Base-by-base conservation (phyloP, 768 basidiomycete species). In the Mycena haematopus region DNA sequence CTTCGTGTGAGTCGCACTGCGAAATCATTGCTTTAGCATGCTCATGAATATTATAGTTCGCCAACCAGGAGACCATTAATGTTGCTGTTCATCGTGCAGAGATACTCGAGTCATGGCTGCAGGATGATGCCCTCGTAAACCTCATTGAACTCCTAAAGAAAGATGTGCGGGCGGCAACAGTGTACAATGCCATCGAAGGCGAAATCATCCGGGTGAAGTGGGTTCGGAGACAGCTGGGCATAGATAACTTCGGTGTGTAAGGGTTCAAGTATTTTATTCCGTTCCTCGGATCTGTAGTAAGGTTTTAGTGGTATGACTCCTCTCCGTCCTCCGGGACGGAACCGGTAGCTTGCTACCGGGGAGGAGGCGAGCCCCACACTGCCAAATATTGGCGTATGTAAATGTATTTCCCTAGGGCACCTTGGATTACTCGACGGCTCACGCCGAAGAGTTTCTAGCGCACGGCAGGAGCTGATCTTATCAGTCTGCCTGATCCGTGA, bases 171-270 rank as follows among this genome's bases (percentile, higher is more conserved):
- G 27, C 38, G 5, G 58, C 58, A 6, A 22, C 40, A 7, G 58
- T 51, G 36, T 58, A 58, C 38, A 58, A 31, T 22, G 27, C 58
- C 5, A 58, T 58, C 22, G 27, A 51, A 10, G 42, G 50, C 5
- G 58, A 58, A 2, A 49, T 27, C 1, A 15, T 58, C 6, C 49
- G 58, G 7, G 13, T 31, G 29, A 58, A 36, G 36, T 52, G 58
- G 58, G 50, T 58, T 57, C 56, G 45, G 49, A 49, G 46, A 19
- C 56, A 57, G n/a, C 25, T 57, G 35, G 45, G 55, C 19, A 33
- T 55, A 46, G 10, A 47, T 31, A 9, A 31, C 29, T 31, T 4
- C 4, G 29, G 29, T 31, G 29, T 31, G 29, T 31, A 9, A 31
- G 29, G 29, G 9, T 31, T 31, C 29, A 9, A 31, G 29, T 4